phyloP scores from a whole-genome alignment of 108 stramenopile genomes.

The Stephanodiscus triporus region DNA sequence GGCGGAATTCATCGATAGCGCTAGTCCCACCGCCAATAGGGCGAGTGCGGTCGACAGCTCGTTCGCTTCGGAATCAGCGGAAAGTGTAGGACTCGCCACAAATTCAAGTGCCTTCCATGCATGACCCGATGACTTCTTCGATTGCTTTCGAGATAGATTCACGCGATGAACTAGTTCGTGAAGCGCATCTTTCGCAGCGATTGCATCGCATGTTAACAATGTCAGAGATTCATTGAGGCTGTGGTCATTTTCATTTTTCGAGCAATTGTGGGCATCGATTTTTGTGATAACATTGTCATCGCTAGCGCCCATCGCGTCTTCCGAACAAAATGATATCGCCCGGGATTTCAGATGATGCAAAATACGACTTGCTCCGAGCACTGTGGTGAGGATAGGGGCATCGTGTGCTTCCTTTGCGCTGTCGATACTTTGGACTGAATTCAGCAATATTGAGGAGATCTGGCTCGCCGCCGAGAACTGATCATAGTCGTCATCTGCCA shows the following conservation, averaged over 20 bases:
- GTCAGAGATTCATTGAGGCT: neutral
- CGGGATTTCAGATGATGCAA: neutral
- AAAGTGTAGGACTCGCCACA: slow-evolving; percentile 15
- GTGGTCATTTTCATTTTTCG: neutral
- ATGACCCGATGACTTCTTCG: slow-evolving; percentile 19
- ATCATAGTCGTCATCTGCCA: neutral
- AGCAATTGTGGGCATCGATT: neutral
- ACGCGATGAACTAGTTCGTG: slow-evolving; percentile 25
- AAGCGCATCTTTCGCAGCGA: slow-evolving; percentile 16
- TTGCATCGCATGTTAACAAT: slow-evolving; percentile 9
- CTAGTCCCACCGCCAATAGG: slow-evolving; percentile 27
- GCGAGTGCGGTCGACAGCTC: slow-evolving; percentile 24
- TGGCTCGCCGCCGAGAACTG: neutral
- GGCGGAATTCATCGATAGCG: slow-evolving; percentile 1
- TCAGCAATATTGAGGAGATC: slow-evolving; percentile 13
- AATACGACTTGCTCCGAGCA: neutral
- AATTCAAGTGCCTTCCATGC: slow-evolving; percentile 46
- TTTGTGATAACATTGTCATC: neutral
- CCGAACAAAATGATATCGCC: neutral
- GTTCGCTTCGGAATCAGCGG: neutral
- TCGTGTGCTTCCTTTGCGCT: slow-evolving; percentile 8
- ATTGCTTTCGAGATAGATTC: neutral
- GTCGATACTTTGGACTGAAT: slow-evolving; percentile 8
- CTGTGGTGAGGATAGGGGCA: neutral
- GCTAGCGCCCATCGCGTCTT: neutral